Conservation (phyloP, 2,329 filamentous ascomycete genomes). For the Phaeosphaeriaceae sp. region DNA sequence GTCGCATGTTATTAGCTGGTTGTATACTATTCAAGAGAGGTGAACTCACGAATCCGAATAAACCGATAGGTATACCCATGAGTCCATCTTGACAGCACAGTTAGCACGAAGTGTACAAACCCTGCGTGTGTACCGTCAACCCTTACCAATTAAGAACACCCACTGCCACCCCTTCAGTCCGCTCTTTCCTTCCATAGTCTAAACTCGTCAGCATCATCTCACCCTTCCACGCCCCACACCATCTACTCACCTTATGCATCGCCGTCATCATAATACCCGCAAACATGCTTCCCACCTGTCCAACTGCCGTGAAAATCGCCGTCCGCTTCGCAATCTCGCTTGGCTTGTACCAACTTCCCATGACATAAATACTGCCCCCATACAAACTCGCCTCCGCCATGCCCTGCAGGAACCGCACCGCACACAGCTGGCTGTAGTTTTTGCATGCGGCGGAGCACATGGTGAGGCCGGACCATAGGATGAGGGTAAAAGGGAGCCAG, state of each 20-base stretch:
- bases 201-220: too few species aligned
- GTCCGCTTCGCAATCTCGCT: slow-evolving; percentile 33
- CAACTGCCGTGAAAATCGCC: slow-evolving; percentile 32
- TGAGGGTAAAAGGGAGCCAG: slow-evolving; percentile 31
- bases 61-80: slow-evolving; percentile 30
- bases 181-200: slow-evolving; percentile 23
- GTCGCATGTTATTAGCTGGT: not conserved
- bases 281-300: slow-evolving; percentile 34
- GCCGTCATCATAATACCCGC: slow-evolving; percentile 37
- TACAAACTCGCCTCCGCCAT: slow-evolving; percentile 30
- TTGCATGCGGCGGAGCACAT: slow-evolving; percentile 35
- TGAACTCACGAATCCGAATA: slow-evolving; percentile 26
- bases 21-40: not conserved
- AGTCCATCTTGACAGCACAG: slow-evolving; percentile 19
- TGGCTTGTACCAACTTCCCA: slow-evolving; percentile 35
- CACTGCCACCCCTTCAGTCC: slow-evolving; percentile 33
- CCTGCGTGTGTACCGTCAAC: not conserved
- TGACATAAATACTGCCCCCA: slow-evolving; percentile 29
- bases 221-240: too few species aligned
- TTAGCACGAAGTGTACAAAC: not conserved
- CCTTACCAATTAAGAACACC: slow-evolving; percentile 31
- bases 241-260: slow-evolving; percentile 17
- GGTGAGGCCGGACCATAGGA: slow-evolving; percentile 32
- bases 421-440: slow-evolving; percentile 26
- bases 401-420: slow-evolving; percentile 31